A percentile compares a stretch with the other conserved stretches of the same genome.
phyloP scores from a whole-genome alignment of 164 flowering plant species.

The Tetrastigma voinierianum region DNA sequence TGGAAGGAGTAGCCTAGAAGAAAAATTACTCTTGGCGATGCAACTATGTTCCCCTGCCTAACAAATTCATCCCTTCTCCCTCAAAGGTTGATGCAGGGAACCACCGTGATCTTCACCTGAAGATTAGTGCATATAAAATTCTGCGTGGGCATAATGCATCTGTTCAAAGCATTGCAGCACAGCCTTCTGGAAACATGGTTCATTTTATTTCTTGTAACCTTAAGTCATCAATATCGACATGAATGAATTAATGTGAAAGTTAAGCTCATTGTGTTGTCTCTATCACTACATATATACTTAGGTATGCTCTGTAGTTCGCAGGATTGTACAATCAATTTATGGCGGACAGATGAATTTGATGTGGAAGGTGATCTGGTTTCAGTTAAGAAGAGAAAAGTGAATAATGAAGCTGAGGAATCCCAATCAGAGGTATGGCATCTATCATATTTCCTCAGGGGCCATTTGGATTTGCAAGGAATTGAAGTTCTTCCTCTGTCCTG shows the following conservation, averaged over 20 bases:
- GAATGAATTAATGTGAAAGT: too few species aligned
- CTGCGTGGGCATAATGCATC: constrained; percentile 77
- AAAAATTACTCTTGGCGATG: not conserved
- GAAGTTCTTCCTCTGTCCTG: not conserved
- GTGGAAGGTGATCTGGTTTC: constrained; percentile 55
- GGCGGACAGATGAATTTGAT: constrained; percentile 55
- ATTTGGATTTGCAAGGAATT: not conserved
- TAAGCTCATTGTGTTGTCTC: not conserved
- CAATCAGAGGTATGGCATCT: constrained; percentile 74
- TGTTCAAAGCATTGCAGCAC: constrained; percentile 72
- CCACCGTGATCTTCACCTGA: constrained; percentile 26
- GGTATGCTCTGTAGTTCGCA: constrained; percentile 98
- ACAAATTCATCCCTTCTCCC: constrained; percentile 7
- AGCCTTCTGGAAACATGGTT: constrained; percentile 77
- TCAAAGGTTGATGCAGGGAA: constrained; percentile 56
- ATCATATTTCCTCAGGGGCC: not conserved
- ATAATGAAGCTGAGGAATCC: constrained; percentile 39
- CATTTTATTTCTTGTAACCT: not conserved
- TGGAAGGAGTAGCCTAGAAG: constrained; percentile 73
- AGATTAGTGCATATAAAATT: constrained; percentile 56
- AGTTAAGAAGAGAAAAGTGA: constrained; percentile 76
- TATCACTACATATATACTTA: constrained; percentile 17
- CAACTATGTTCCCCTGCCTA: not conserved
- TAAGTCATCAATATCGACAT: not conserved
- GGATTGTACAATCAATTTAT: constrained; percentile 80